Percentiles rank a stretch among this genome's conserved stretches.
These are phyloP conservation scores for Pterocarpus santalinus DNA, from an alignment of 306 rosid genomes.

Conservation along the genomic window DNA sequence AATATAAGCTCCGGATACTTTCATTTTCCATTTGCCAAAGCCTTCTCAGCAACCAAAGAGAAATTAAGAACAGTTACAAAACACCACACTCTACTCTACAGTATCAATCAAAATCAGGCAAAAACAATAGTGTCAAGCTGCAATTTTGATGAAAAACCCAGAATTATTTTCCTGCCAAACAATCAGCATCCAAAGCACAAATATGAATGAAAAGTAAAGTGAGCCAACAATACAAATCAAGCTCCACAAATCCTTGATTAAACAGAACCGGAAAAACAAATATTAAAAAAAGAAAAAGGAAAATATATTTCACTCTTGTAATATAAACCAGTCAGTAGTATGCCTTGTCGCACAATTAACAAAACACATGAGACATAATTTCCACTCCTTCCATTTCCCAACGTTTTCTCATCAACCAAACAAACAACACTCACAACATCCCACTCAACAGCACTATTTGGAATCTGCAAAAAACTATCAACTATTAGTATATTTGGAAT, in stretches of 20 bases:
- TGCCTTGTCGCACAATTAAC: neutral
- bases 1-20: neutral
- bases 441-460: neutral
- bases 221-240: slow-evolving; percentile 27
- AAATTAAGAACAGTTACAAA: slow-evolving; percentile 23
- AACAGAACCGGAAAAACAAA: neutral
- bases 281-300: neutral
- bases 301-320: neutral
- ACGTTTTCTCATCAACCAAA: slow-evolving; percentile 35
- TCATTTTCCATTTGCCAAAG: slow-evolving; percentile 10
- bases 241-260: slow-evolving; percentile 1
- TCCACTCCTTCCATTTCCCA: neutral
- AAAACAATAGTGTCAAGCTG: slow-evolving; percentile 10
- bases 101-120: slow-evolving; percentile 32
- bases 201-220: slow-evolving; percentile 18
- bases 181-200: slow-evolving; percentile 2
- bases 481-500: too few species aligned
- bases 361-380: neutral
- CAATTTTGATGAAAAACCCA: slow-evolving; percentile 21
- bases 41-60: slow-evolving; percentile 46
- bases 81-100: slow-evolving; percentile 27
- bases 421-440: neutral
- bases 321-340: neutral
- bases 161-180: slow-evolving; percentile 14
- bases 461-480: neutral